phyloP scores from a whole-genome alignment of 2,329 filamentous ascomycete species.

The Ceratocystis destructans region DNA sequence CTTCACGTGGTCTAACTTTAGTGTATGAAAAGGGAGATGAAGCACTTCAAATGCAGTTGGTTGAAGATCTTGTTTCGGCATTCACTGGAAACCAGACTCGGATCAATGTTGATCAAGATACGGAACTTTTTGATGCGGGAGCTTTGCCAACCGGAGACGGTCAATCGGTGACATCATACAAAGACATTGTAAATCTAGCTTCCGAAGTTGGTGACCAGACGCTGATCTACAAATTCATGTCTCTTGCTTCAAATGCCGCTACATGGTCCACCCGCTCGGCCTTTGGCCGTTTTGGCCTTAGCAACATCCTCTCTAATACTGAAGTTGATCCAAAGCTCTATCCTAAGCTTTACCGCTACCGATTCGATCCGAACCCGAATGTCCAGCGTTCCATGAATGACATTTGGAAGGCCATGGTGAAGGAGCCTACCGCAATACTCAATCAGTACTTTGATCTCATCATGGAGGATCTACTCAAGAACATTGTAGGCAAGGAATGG shows the following conservation, averaged over 20 bases:
- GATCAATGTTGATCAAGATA: slow-evolving; percentile 78
- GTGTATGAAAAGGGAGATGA: slow-evolving; percentile 88
- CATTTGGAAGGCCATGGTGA: slow-evolving; percentile 93
- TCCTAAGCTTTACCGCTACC: slow-evolving; percentile 84
- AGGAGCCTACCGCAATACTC: slow-evolving; percentile 64
- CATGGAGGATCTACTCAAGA: slow-evolving; percentile 72
- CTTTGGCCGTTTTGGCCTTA: slow-evolving; percentile 86
- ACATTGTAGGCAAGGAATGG: slow-evolving; percentile 85
- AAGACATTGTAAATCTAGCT: slow-evolving; percentile 93
- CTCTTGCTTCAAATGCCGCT: slow-evolving; percentile 83
- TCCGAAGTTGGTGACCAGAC: slow-evolving; percentile 92
- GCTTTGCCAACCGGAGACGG: slow-evolving; percentile 82
- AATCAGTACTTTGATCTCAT: slow-evolving; percentile 78
- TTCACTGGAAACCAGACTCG: slow-evolving; percentile 67
- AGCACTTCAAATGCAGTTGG: slow-evolving; percentile 64
- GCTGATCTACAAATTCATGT: slow-evolving; percentile 98
- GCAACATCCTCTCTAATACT: slow-evolving; percentile 80
- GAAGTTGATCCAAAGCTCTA: slow-evolving; percentile 85
- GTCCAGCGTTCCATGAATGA: slow-evolving; percentile 94
- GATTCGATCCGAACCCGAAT: slow-evolving; percentile 88
- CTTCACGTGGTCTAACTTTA: slow-evolving; percentile 76
- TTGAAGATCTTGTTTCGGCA: slow-evolving; percentile 73
- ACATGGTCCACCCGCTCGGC: slow-evolving; percentile 97
- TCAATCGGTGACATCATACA: slow-evolving; percentile 84
- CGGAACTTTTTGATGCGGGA: slow-evolving; percentile 84